A percentile compares a stretch with the other conserved stretches of the same genome.
These are phyloP conservation scores for Trichoderma citrinoviride DNA, from an alignment of 2,329 filamentous ascomycete genomes.

Conservation along the genomic window DNA sequence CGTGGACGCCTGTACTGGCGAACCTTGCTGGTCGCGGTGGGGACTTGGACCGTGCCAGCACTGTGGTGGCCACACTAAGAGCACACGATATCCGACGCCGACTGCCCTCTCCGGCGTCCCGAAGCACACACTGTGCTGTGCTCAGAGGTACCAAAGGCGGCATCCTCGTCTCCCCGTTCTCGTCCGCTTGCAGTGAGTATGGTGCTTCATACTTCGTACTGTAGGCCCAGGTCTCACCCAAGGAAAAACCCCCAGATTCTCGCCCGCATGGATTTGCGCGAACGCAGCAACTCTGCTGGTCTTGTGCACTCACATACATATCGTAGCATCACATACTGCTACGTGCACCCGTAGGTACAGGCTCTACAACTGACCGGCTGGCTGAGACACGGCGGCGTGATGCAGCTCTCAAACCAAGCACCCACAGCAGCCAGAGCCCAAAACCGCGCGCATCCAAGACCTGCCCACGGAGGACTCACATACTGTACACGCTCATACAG, in stretches of 20 bases:
- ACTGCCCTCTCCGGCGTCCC: too few relatives aligned
- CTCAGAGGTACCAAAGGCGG: neutral
- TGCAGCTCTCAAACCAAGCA: neutral
- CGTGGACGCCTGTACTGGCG: too few relatives aligned
- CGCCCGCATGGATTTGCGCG: neutral
- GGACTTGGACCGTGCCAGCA: neutral
- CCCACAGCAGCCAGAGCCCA: neutral
- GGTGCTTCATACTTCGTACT: neutral
- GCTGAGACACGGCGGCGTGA: neutral
- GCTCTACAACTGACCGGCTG: neutral
- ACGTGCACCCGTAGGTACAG: neutral
- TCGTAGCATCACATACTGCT: neutral
- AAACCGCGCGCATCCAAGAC: slow-evolving; percentile 7
- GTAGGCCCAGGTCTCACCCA: neutral
- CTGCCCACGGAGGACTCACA: neutral
- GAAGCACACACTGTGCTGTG: neutral
- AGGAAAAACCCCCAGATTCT: slow-evolving; percentile 1
- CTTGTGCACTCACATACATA: neutral
- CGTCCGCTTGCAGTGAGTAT: neutral
- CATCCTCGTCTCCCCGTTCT: too few relatives aligned
- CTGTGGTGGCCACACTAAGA: neutral
- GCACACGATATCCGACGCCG: too few relatives aligned
- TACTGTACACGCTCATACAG: neutral
- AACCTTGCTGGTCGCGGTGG: neutral
- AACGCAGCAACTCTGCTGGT: neutral